A percentile compares a stretch with the other conserved stretches of the same genome.
Conservation (phyloP, 495 filamentous ascomycete genomes). For the Hypoxylon cercidicola region DNA sequence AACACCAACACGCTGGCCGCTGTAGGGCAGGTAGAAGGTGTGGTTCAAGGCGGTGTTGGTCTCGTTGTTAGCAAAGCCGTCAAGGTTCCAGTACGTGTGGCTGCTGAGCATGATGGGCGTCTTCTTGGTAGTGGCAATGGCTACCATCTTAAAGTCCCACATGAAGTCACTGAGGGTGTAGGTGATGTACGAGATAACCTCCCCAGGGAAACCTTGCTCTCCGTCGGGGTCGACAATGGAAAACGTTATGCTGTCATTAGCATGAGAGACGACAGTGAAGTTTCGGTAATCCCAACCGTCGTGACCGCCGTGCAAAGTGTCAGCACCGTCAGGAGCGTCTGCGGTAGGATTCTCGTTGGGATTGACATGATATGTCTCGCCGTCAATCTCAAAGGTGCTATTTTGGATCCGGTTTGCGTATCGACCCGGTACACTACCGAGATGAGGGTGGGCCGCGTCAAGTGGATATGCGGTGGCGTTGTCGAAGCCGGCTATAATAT, state of each 20-base stretch:
- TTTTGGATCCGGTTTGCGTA: slow-evolving; percentile 93
- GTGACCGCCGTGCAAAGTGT: slow-evolving; percentile 85
- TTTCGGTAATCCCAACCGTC: slow-evolving; percentile 85
- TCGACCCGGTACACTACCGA: slow-evolving; percentile 79
- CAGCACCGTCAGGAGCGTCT: slow-evolving; percentile 58
- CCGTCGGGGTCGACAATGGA: slow-evolving; percentile 76
- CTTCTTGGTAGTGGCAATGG: slow-evolving; percentile 64
- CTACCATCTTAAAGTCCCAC: slow-evolving; percentile 67
- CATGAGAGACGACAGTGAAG: slow-evolving; percentile 78
- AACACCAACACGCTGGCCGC: slow-evolving; percentile 72
- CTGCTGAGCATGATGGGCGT: slow-evolving; percentile 75
- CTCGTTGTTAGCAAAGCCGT: slow-evolving; percentile 74
- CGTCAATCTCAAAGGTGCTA: slow-evolving; percentile 78
- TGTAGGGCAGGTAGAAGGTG: slow-evolving; percentile 76
- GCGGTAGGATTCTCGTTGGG: slow-evolving; percentile 74
- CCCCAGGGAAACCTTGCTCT: slow-evolving; percentile 81
- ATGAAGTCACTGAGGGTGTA: slow-evolving; percentile 66
- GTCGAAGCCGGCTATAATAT: slow-evolving; percentile 83
- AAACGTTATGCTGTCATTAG: slow-evolving; percentile 78
- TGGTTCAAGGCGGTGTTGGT: slow-evolving; percentile 75
- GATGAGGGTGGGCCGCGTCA: slow-evolving; percentile 77
- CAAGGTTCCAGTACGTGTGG: slow-evolving; percentile 88
- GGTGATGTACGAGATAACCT: slow-evolving; percentile 79
- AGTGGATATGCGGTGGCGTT: slow-evolving; percentile 75
- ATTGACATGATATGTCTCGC: slow-evolving; percentile 68